phyloP scores from a whole-genome alignment of 169 alveolate genomes.

The Cryptosporidium sp. region DNA sequence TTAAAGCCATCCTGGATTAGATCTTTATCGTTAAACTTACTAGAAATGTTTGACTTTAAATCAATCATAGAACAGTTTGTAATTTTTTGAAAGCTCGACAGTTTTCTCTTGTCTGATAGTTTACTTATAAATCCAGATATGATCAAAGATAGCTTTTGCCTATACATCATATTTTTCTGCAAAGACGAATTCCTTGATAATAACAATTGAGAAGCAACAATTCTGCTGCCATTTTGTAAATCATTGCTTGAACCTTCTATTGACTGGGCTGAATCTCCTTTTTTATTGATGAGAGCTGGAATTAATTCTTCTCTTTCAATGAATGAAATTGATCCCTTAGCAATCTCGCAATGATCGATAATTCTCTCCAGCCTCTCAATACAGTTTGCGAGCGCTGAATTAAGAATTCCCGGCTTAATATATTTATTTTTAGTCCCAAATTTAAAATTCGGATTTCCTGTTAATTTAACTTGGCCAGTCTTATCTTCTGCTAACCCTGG shows the following conservation, averaged over 20 bases:
- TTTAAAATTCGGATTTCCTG: neutral
- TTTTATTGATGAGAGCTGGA: neutral
- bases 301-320: conserved; percentile 41
- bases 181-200: conserved; percentile 6
- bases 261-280: neutral
- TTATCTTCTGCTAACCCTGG: neutral
- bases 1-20: neutral
- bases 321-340: conserved; percentile 33
- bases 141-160: conserved; percentile 33
- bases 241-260: no score
- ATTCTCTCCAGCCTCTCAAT: conserved; percentile 51
- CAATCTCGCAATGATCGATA: conserved; percentile 44
- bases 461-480: neutral
- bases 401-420: neutral
- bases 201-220: conserved; percentile 22
- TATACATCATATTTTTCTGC: conserved; percentile 52
- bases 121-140: neutral
- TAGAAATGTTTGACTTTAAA: neutral
- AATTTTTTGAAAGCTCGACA: neutral
- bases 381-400: conserved; percentile 5
- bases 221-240: neutral
- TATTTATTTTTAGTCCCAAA: neutral
- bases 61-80: neutral
- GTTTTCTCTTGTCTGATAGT: neutral
- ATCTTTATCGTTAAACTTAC: neutral